phyloP scores from a whole-genome alignment of 108 stramenopile genomes.

The Seminavis robusta region DNA sequence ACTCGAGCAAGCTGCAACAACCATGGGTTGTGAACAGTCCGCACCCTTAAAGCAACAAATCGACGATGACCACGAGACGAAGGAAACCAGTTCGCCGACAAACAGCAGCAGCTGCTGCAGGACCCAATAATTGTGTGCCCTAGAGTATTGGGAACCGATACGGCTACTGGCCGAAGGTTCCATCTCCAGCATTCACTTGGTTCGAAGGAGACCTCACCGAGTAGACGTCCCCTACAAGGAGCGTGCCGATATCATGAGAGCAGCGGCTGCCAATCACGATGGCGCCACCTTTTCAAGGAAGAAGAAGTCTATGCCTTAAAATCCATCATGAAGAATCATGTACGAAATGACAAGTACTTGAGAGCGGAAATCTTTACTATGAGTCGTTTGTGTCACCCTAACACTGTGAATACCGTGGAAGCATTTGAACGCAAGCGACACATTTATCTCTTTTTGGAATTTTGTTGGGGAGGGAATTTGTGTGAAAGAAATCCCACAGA shows the following conservation, averaged over 20 bases:
- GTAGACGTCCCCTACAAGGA: slow-evolving; percentile 12
- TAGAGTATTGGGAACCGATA: slow-evolving; percentile 15
- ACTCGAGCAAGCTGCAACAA: too few relatives aligned
- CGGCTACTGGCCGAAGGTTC: slow-evolving; percentile 4
- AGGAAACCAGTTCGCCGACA: too few relatives aligned
- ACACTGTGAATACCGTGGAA: slow-evolving; percentile 21
- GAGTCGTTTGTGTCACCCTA: slow-evolving; percentile 23
- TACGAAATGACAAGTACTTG: slow-evolving; percentile 15
- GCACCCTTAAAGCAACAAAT: too few relatives aligned
- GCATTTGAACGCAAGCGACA: slow-evolving; percentile 24
- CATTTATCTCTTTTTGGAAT: slow-evolving; percentile 28
- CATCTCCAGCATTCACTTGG: slow-evolving; percentile 12
- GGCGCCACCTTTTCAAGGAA: background rate
- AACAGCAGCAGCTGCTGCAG: too few relatives aligned
- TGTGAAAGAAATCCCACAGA: background rate
- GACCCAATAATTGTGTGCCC: too few relatives aligned
- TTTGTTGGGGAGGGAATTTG: slow-evolving; percentile 10
- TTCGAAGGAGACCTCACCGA: background rate
- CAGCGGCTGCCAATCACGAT: background rate
- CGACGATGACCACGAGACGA: too few relatives aligned
- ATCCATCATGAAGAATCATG: slow-evolving; percentile 21
- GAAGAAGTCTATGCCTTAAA: slow-evolving; percentile 24
- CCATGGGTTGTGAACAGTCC: too few relatives aligned
- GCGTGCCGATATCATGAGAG: slow-evolving; percentile 3
- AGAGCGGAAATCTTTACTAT: slow-evolving; percentile 23